Conservation (phyloP, 176 grass and related monocot genomes). For the Zoysia pacifica region DNA sequence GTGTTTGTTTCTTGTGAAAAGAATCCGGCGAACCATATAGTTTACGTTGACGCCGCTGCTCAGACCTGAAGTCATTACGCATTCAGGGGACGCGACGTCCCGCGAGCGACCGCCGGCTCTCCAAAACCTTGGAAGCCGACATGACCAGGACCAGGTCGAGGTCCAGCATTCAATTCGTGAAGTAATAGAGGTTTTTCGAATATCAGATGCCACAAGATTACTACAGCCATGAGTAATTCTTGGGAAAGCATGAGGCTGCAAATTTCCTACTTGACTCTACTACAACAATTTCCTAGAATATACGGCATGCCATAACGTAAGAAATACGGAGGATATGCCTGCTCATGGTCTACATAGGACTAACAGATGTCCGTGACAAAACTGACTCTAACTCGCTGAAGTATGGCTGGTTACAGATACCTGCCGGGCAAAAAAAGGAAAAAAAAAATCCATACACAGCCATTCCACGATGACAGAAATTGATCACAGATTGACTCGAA, state of each 20-base stretch:
- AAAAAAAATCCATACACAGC: background rate
- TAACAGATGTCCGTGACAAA: background rate
- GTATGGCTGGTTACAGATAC: background rate
- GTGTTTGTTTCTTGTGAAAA: no score
- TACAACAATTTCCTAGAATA: slow-evolving; percentile 7
- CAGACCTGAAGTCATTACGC: no score
- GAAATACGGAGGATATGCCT: background rate
- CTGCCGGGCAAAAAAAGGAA: background rate
- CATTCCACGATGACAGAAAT: background rate
- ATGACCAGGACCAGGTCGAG: background rate
- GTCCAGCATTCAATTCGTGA: background rate
- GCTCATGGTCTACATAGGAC: background rate
- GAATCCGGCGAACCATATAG: no score
- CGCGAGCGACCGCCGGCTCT: background rate
- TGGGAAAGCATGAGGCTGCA: background rate
- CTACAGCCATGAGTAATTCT: background rate
- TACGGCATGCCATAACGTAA: background rate
- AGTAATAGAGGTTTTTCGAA: background rate
- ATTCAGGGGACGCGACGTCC: no score
- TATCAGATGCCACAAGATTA: background rate
- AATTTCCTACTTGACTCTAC: no score
- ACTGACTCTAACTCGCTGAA: background rate
- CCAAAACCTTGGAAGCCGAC: background rate
- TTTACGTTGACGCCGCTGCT: no score
- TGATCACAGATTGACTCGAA: no score